Percentiles rank a stretch among this genome's conserved stretches.
These are phyloP conservation scores for Phytopythium mirpurense DNA, from an alignment of 352 stramenopile genomes.

Conservation along the genomic window DNA sequence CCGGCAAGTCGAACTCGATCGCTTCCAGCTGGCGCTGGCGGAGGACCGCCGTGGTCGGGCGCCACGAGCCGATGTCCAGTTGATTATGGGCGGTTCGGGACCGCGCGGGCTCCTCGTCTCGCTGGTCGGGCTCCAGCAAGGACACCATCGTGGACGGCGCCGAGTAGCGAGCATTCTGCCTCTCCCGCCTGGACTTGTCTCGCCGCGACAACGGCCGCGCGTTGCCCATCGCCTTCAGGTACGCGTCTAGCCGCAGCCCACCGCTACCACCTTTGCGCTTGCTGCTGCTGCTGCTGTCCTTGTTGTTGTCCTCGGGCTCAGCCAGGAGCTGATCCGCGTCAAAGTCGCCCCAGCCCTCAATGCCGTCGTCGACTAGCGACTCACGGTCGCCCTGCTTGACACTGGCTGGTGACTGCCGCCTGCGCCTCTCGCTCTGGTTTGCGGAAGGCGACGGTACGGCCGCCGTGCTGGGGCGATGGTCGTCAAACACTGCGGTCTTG, in stretches of 20 bases:
- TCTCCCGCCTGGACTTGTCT: background rate
- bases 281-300: background rate
- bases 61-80: constrained; percentile 4
- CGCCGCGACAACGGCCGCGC: background rate
- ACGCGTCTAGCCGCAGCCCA: background rate
- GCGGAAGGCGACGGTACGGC: background rate
- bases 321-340: constrained; percentile 41
- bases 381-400: background rate
- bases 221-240: background rate
- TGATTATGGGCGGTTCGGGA: background rate
- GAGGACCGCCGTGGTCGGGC: constrained; percentile 18
- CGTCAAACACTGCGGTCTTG: background rate
- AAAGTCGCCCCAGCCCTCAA: constrained; percentile 52
- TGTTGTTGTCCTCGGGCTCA: constrained; percentile 7
- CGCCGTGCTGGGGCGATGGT: constrained; percentile 21
- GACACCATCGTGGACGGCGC: background rate
- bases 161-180: constrained; percentile 1
- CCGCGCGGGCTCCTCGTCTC: background rate
- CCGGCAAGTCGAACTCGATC: constrained; percentile 16
- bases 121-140: background rate
- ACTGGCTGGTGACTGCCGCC: background rate
- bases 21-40: constrained; percentile 24
- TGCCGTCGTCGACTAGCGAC: background rate
- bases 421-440: background rate
- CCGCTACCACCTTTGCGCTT: background rate